Conservation (phyloP, 768 basidiomycete species). For the Pholiota molesta region DNA sequence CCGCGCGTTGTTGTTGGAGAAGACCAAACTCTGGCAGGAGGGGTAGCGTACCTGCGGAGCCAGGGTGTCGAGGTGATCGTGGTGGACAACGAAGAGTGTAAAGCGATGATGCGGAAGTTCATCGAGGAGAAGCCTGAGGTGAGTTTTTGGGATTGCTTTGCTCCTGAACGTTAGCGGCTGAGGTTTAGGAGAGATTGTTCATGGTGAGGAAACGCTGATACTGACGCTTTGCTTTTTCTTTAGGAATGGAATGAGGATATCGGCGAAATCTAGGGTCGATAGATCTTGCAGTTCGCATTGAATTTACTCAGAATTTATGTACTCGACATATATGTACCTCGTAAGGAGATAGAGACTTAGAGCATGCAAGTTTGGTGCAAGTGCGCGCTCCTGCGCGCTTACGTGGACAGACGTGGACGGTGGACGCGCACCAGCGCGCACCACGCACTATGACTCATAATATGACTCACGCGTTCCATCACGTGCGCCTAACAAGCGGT, state of each 20-base stretch:
- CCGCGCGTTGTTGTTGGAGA: conserved; percentile 70
- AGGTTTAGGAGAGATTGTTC: too few relatives aligned
- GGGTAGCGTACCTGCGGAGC: conserved; percentile 52
- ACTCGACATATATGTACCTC: neutral
- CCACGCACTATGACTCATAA: too few relatives aligned
- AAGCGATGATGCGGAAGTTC: conserved; percentile 56
- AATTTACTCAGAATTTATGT: neutral
- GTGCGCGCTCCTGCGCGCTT: too few relatives aligned
- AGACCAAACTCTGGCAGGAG: conserved; percentile 55
- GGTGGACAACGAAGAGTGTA: conserved; percentile 52
- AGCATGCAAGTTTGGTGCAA: too few relatives aligned
- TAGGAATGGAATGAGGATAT: conserved; percentile 67
- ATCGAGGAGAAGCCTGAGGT: conserved; percentile 61
- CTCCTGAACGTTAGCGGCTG: too few relatives aligned
- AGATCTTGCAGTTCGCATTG: neutral
- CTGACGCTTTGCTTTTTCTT: conserved; percentile 1
- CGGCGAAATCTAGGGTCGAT: conserved; percentile 37
- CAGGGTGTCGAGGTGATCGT: conserved; percentile 59
- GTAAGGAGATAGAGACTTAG: too few relatives aligned
- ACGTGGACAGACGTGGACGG: too few relatives aligned
- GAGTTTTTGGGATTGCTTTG: neutral
- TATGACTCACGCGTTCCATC: too few relatives aligned
- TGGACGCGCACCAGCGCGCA: too few relatives aligned
- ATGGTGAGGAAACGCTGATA: neutral
- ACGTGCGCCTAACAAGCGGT: too few relatives aligned